Percentiles rank a stretch among this genome's conserved stretches.
Conservation (phyloP, 306 rosid species). For the Pyrus bretschneideri region DNA sequence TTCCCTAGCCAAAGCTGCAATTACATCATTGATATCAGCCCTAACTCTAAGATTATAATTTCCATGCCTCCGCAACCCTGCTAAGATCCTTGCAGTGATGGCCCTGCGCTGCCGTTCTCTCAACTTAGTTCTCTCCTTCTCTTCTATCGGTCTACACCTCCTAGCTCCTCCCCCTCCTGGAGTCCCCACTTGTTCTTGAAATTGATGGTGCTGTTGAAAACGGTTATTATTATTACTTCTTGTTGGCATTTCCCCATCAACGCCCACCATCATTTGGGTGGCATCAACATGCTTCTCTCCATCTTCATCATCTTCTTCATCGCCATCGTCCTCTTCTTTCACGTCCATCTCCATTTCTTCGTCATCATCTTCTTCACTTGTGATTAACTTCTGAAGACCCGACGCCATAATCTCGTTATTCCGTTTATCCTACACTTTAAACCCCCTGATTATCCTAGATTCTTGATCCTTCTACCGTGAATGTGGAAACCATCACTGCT, state of each 20-base stretch:
- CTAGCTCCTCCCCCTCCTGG: slow-evolving; percentile 73
- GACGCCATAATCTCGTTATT: slow-evolving; percentile 56
- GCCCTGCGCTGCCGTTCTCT: slow-evolving; percentile 99
- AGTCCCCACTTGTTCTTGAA: slow-evolving; percentile 65
- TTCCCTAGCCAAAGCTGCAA: slow-evolving; percentile 90
- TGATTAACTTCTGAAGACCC: slow-evolving; percentile 62
- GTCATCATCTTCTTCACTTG: slow-evolving; percentile 85
- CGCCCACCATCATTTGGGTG: slow-evolving; percentile 40
- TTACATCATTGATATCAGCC: slow-evolving; percentile 96
- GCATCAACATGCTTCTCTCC: slow-evolving; percentile 39
- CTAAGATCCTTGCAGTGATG: slow-evolving; percentile 90
- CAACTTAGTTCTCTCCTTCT: slow-evolving; percentile 94
- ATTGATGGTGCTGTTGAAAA: slow-evolving; percentile 55
- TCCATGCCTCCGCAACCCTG: slow-evolving; percentile 95
- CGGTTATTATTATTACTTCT: slow-evolving; percentile 38
- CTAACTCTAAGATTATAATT: slow-evolving; percentile 96
- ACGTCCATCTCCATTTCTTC: slow-evolving; percentile 88
- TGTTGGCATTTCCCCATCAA: slow-evolving; percentile 60
- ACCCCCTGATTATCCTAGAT: slow-evolving; percentile 1
- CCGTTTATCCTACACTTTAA: slow-evolving; percentile 13
- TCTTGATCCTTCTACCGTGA: slow-evolving; percentile 6
- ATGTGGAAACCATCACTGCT: slow-evolving; percentile 5
- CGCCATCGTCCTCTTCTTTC: slow-evolving; percentile 61
- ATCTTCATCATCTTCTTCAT: slow-evolving; percentile 46
- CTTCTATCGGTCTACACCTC: slow-evolving; percentile 85